Percentiles rank a stretch among this genome's conserved stretches.
These are phyloP conservation scores for Leccinum rimulosum DNA, from an alignment of 768 basidiomycete species.

Conservation along the genomic window DNA sequence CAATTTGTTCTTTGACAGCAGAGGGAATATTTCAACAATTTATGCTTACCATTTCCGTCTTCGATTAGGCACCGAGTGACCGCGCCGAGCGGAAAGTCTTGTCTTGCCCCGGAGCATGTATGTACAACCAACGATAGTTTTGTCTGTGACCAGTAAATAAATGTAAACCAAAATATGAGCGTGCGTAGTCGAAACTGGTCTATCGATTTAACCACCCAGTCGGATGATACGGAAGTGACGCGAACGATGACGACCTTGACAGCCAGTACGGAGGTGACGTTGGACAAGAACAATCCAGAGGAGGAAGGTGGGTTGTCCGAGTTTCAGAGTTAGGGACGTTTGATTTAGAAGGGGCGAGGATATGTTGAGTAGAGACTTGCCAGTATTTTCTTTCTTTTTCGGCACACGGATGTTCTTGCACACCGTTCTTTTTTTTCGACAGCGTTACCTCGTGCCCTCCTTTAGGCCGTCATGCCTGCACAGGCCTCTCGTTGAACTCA, in stretches of 20 bases:
- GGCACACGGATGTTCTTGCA: neutral
- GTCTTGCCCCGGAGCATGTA: neutral
- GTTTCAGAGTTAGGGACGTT: conserved; percentile 1
- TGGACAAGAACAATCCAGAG: conserved; percentile 13
- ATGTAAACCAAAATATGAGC: neutral
- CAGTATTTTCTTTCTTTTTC: neutral
- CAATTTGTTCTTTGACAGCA: no score
- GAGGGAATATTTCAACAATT: no score
- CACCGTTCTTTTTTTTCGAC: neutral
- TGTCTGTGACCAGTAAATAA: no score
- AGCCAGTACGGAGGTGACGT: conserved; percentile 10
- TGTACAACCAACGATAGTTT: neutral
- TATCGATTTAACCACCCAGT: conserved; percentile 17
- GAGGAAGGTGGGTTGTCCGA: conserved; percentile 6
- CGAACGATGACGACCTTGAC: conserved; percentile 23
- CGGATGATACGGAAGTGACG: conserved; percentile 30
- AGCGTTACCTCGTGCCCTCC: conserved; percentile 3
- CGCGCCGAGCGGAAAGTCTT: neutral
- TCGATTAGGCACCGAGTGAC: no score
- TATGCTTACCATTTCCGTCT: no score
- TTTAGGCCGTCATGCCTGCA: neutral
- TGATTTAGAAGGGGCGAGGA: no score
- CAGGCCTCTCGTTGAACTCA: neutral
- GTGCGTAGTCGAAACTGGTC: no score
- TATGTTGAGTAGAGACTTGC: conserved; percentile 2